Conservation (phyloP, 1,284 basidiomycete species). For the Heterobasidion irregulare region DNA sequence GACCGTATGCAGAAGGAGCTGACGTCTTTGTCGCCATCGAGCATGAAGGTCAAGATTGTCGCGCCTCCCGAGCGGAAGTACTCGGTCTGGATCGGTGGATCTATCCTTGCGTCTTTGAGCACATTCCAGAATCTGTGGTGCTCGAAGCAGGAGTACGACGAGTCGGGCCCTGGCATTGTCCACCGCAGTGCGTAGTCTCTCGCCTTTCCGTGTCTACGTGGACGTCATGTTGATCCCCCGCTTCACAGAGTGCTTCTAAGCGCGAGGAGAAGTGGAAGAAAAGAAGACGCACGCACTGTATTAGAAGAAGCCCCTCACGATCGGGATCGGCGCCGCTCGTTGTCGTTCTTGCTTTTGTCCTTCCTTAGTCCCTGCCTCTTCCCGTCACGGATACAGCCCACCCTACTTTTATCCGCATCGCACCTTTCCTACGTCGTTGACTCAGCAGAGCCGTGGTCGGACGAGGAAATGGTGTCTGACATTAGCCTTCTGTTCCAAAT, state of each 20-base stretch:
- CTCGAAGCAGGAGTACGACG: conserved; percentile 90
- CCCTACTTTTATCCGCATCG: no score
- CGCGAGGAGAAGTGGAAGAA: neutral
- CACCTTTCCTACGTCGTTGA: no score
- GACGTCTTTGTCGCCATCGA: conserved; percentile 75
- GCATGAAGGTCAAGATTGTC: conserved; percentile 94
- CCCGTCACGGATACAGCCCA: neutral
- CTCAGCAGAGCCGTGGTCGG: no score
- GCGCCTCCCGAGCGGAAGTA: conserved; percentile 90
- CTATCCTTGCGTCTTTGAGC: conserved; percentile 89
- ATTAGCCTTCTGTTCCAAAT: no score
- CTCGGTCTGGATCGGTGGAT: conserved; percentile 99
- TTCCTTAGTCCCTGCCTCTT: neutral
- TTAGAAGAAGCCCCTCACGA: neutral
- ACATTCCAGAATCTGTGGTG: conserved; percentile 96
- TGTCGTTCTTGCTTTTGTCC: neutral
- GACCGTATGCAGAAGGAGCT: conserved; percentile 99
- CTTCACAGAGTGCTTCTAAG: neutral
- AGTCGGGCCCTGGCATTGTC: conserved; percentile 78
- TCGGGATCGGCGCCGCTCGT: neutral
- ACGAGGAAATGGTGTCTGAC: no score
- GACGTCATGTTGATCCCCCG: neutral
- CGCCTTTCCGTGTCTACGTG: neutral
- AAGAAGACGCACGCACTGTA: neutral
- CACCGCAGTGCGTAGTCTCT: conserved; percentile 49